A percentile compares a stretch with the other conserved stretches of the same genome.
Evolutionary conservation across 495 filamentous ascomycete genomes (phyloP).

Genomic region (Sabuloglossum arenarium): DNA sequence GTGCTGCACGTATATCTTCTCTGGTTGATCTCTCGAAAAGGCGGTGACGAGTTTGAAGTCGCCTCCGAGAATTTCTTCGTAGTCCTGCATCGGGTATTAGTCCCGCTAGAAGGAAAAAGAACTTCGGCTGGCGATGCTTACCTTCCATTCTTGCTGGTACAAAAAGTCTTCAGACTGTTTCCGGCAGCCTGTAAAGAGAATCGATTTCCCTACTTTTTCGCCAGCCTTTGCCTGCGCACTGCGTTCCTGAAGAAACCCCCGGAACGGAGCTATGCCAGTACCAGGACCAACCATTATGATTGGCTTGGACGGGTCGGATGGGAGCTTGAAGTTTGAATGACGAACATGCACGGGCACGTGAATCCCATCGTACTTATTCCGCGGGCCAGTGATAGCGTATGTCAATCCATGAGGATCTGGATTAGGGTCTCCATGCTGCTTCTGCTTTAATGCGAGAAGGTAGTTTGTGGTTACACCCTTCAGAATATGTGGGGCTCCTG

Average conservation of each 20-base stretch:
- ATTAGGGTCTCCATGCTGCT: conserved; percentile 76
- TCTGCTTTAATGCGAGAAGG: conserved; percentile 85
- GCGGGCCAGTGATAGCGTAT: conserved; percentile 74
- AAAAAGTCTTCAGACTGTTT: conserved; percentile 73
- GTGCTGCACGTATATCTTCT: conserved; percentile 98
- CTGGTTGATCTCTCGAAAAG: conserved; percentile 65
- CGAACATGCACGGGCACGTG: conserved; percentile 91
- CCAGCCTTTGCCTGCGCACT: conserved; percentile 60
- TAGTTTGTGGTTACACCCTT: conserved; percentile 97
- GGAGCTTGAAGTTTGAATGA: conserved; percentile 98
- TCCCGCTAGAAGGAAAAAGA: conserved; percentile 1
- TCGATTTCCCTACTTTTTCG: conserved; percentile 66
- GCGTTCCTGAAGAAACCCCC: conserved; percentile 87
- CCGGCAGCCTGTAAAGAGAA: conserved; percentile 91
- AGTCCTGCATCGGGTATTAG: conserved; percentile 33
- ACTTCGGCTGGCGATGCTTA: conserved; percentile 25
- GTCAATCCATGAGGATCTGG: conserved; percentile 74
- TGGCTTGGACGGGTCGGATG: conserved; percentile 82
- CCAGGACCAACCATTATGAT: conserved; percentile 93
- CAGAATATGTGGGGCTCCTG: conserved; percentile 61
- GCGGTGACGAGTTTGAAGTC: conserved; percentile 74
- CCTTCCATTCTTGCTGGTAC: conserved; percentile 84
- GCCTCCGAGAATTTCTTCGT: conserved; percentile 61
- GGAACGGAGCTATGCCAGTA: conserved; percentile 92
- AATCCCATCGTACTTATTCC: conserved; percentile 93